Base-by-base conservation (phyloP, 1,284 basidiomycete species). In the Pseudozyma pruni region DNA sequence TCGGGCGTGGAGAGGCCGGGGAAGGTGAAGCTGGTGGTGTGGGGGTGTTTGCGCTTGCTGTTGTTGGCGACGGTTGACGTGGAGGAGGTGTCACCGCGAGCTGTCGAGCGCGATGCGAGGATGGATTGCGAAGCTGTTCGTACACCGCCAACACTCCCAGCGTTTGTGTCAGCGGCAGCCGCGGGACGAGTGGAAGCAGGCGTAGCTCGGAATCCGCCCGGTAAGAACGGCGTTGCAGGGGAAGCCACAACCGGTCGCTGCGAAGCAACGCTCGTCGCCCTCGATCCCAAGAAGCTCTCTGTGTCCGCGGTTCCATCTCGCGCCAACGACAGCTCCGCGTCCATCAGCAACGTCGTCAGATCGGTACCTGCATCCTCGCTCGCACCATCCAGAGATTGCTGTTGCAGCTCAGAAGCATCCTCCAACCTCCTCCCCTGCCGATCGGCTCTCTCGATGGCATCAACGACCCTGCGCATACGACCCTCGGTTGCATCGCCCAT, bases 301-400 rank as follows among this genome's bases (percentile, higher is more conserved):
- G 48, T 35, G 3, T 59, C 55, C 3, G n/a, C 52, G n/a, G 55
- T 55, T 5, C 48, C 60, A 6, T 63, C 51, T 4, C 60, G 45
- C 10, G 67, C 67, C 42, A 70, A 20, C 20, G 51, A 45, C 23
- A 70, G 40, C 44, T 70, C 67, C 3, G 52, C 67, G 33, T 70
- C 67, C 60, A 70, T 63, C 51, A 70, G 42, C 41, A 70, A 23
- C 3, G 42, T 59, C 27, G 67, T 70, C 52, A 70, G 27, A 33
- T 70, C 67, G 22, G 33, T 49, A 2, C 29, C 34, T 14, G 25
- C 29, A 0, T 19, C 49, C 8, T 22, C 46, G n/a, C 10, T 32
- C 16, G 22, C 27, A n/a, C n/a, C n/a, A 14, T 27, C 25, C 20
- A 42, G 8, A 25, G 27, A 19, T 16, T 29, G 31, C 33, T 46